Conservation (phyloP, 306 rosid species). For the Abrus pulchellus region DNA sequence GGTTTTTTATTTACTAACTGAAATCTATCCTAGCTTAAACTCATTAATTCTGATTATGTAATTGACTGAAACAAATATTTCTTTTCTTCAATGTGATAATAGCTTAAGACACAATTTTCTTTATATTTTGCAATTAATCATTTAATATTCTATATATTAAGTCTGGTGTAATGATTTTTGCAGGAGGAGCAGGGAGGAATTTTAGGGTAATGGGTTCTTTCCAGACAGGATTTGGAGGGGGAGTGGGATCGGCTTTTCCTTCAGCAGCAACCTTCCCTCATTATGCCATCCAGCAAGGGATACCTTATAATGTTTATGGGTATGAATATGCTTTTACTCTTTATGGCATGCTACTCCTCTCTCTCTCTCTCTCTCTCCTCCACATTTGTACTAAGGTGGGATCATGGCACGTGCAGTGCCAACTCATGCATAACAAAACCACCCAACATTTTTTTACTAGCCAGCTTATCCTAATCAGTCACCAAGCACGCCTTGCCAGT, state of each 20-base stretch:
- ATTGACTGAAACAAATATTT: not conserved
- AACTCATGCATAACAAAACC: slow-evolving; percentile 62
- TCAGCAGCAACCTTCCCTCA: slow-evolving; percentile 94
- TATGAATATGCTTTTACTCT: slow-evolving; percentile 46
- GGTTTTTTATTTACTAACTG: not conserved
- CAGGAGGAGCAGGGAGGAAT: slow-evolving; percentile 78
- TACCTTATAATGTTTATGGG: slow-evolving; percentile 92
- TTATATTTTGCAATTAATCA: not conserved
- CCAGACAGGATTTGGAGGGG: slow-evolving; percentile 90
- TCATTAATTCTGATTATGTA: not conserved
- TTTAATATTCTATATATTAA: not conserved
- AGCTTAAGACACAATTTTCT: not conserved
- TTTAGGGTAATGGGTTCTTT: slow-evolving; percentile 87
- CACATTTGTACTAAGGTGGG: slow-evolving; percentile 20
- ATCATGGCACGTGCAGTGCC: slow-evolving; percentile 74
- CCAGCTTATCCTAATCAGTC: not conserved
- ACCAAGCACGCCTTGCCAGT: slow-evolving; percentile 54
- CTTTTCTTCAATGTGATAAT: not conserved
- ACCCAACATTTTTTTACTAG: slow-evolving; percentile 40
- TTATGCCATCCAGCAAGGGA: slow-evolving; percentile 95
- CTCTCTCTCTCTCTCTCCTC: not conserved
- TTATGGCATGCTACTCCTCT: slow-evolving; percentile 1
- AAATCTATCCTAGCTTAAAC: not conserved
- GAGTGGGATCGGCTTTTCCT: slow-evolving; percentile 81
- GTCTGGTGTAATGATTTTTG: slow-evolving; percentile 13